A percentile compares a stretch with the other conserved stretches of the same genome.
phyloP scores from a whole-genome alignment of 1,284 basidiomycete genomes.

The Baeospora myosura region DNA sequence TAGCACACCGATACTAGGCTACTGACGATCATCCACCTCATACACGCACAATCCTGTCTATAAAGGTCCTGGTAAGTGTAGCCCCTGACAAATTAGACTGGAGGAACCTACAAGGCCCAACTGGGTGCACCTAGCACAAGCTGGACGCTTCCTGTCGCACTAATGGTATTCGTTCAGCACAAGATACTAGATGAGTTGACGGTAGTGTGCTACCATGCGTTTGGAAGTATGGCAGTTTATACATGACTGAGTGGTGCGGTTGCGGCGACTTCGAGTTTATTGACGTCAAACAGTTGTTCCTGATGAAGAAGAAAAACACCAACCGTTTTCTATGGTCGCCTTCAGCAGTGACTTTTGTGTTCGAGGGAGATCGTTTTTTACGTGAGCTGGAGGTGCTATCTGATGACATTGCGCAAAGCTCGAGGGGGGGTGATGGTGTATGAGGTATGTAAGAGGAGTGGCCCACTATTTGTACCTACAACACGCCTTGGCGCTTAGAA shows the following conservation, averaged over 20 bases:
- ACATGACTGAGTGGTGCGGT: slow-evolving; percentile 60
- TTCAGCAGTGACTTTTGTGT: too few relatives aligned
- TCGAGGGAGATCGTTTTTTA: neutral
- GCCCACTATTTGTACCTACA: too few relatives aligned
- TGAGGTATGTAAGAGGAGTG: too few relatives aligned
- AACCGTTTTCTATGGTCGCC: slow-evolving; percentile 6
- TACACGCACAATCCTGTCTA: slow-evolving; percentile 80
- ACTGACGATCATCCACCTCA: slow-evolving; percentile 76
- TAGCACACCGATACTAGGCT: too few relatives aligned
- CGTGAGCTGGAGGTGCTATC: too few relatives aligned
- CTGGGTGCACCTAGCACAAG: slow-evolving; percentile 67
- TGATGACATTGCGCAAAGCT: neutral
- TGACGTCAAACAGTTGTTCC: neutral
- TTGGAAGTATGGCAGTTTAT: slow-evolving; percentile 72
- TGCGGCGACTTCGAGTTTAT: slow-evolving; percentile 33
- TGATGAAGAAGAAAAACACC: neutral
- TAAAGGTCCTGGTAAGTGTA: slow-evolving; percentile 5
- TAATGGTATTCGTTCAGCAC: too few relatives aligned
- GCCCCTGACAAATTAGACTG: slow-evolving; percentile 1
- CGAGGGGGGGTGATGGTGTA: too few relatives aligned
- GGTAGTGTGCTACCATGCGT: slow-evolving; percentile 80
- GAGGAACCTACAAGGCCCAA: slow-evolving; percentile 48
- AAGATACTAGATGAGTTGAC: too few relatives aligned
- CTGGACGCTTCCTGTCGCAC: slow-evolving; percentile 67
- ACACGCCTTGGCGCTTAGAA: too few relatives aligned